Evolutionary conservation across 2,329 filamentous ascomycete species (phyloP).

Genomic region (Zalaria sp.): DNA sequence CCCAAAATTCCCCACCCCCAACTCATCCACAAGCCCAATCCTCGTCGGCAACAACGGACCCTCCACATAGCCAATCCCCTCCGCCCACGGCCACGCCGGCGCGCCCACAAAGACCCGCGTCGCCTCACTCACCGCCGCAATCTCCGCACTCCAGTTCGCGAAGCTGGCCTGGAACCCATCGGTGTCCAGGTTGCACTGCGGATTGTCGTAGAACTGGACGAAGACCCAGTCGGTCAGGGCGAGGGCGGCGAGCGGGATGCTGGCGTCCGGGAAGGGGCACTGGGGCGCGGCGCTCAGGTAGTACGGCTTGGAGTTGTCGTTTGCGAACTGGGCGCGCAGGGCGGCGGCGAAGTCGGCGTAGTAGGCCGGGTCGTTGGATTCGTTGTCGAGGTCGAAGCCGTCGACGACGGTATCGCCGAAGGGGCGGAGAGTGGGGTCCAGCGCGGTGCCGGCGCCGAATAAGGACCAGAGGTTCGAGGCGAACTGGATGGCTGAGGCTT

Average conservation of each 20-base stretch:
- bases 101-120: slow-evolving; percentile 23
- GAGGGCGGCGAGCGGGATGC: slow-evolving; percentile 17
- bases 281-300: slow-evolving; percentile 27
- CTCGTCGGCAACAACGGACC: slow-evolving; percentile 13
- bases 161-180: slow-evolving; percentile 15
- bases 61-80: slow-evolving; percentile 18
- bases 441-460: slow-evolving; percentile 17
- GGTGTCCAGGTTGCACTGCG: slow-evolving; percentile 16
- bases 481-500: slow-evolving; percentile 15
- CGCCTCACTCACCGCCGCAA: slow-evolving; percentile 11
- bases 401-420: slow-evolving; percentile 19
- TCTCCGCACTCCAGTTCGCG: slow-evolving; percentile 18
- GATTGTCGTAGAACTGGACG: slow-evolving; percentile 32
- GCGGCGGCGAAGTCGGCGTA: slow-evolving; percentile 18
- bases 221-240: slow-evolving; percentile 24
- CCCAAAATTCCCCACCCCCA: slow-evolving; percentile 19
- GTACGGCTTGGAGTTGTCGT: slow-evolving; percentile 15
- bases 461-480: slow-evolving; percentile 20
- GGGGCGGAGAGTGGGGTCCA: slow-evolving; percentile 14
- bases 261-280: slow-evolving; percentile 24
- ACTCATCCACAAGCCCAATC: slow-evolving; percentile 16
- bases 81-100: slow-evolving; percentile 12
- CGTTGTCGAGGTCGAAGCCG: slow-evolving; percentile 26
- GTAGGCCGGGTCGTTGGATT: slow-evolving; percentile 13
- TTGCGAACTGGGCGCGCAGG: slow-evolving; percentile 16